Evolutionary conservation across 768 basidiomycete species (phyloP).

Genomic region (Thelephora ganbajun): DNA sequence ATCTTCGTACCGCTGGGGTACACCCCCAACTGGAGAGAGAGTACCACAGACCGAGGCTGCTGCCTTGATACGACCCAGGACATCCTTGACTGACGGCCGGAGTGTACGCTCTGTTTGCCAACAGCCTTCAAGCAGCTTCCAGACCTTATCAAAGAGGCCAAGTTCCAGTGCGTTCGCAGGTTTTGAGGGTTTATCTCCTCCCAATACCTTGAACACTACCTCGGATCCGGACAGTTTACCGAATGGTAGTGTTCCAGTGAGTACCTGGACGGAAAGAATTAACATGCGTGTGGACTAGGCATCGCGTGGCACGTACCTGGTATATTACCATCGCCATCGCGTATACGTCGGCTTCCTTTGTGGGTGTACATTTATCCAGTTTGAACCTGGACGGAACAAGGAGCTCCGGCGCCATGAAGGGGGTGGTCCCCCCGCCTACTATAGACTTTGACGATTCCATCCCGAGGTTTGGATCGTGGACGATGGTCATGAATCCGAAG

Average conservation of each 20-base stretch:
- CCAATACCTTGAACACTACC: constrained; percentile 2
- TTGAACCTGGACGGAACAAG: neutral
- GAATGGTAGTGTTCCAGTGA: neutral
- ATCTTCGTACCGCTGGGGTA: no score
- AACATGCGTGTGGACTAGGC: neutral
- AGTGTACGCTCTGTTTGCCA: neutral
- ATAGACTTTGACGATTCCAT: neutral
- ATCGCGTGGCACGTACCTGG: constrained; percentile 5
- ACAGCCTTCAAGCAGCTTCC: constrained; percentile 4
- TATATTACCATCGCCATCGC: constrained; percentile 8
- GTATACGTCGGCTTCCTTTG: constrained; percentile 8
- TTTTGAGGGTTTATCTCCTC: neutral
- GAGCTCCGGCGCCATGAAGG: constrained; percentile 12
- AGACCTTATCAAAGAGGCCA: constrained; percentile 2
- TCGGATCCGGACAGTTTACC: neutral
- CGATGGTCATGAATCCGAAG: constrained; percentile 12
- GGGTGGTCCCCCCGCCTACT: constrained; percentile 5
- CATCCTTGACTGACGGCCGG: neutral
- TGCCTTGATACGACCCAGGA: neutral
- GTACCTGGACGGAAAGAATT: neutral
- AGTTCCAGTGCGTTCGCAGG: neutral
- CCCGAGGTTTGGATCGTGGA: constrained; percentile 7
- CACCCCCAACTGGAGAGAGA: no score
- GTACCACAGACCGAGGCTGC: neutral
- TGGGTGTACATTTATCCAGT: neutral